A percentile compares a stretch with the other conserved stretches of the same genome.
phyloP scores from a whole-genome alignment of 1,139 yeast species.

The Debaryomycetaceae sp. region DNA sequence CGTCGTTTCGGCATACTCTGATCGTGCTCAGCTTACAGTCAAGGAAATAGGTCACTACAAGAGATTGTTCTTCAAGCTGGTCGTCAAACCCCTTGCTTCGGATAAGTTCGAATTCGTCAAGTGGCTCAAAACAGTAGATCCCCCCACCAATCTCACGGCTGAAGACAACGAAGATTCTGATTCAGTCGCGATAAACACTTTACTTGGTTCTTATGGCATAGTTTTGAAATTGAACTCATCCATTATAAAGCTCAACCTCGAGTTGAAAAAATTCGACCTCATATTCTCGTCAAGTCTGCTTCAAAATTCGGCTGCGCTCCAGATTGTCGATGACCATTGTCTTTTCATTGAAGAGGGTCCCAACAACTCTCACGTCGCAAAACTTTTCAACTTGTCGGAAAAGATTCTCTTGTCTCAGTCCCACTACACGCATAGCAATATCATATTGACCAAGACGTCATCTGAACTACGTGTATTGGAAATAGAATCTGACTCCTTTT shows the following conservation, averaged over 20 bases:
- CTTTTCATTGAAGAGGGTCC: neutral
- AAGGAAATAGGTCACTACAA: constrained; percentile 17
- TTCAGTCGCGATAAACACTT: constrained; percentile 5
- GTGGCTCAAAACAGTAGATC: constrained; percentile 12
- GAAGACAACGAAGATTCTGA: constrained; percentile 2
- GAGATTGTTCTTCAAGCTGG: constrained; percentile 14
- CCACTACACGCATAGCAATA: neutral
- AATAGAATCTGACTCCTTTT: neutral
- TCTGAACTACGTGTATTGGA: neutral
- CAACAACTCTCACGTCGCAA: neutral
- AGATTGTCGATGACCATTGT: neutral
- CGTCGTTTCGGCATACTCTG: constrained; percentile 6
- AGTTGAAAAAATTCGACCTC: constrained; percentile 7
- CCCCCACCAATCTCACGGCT: constrained; percentile 4
- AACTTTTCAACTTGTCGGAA: neutral
- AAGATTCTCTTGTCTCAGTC: neutral
- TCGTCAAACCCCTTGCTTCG: constrained; percentile 6
- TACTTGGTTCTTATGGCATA: constrained; percentile 10
- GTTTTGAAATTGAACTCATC: constrained; percentile 11
- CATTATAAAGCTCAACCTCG: constrained; percentile 11
- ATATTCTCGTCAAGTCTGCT: neutral
- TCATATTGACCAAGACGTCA: neutral
- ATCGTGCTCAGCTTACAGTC: constrained; percentile 6
- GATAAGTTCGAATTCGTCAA: constrained; percentile 12
- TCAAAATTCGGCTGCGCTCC: neutral